Evolutionary conservation across 2,329 filamentous ascomycete species (phyloP).

Genomic region (Tolypocladium nubicola): DNA sequence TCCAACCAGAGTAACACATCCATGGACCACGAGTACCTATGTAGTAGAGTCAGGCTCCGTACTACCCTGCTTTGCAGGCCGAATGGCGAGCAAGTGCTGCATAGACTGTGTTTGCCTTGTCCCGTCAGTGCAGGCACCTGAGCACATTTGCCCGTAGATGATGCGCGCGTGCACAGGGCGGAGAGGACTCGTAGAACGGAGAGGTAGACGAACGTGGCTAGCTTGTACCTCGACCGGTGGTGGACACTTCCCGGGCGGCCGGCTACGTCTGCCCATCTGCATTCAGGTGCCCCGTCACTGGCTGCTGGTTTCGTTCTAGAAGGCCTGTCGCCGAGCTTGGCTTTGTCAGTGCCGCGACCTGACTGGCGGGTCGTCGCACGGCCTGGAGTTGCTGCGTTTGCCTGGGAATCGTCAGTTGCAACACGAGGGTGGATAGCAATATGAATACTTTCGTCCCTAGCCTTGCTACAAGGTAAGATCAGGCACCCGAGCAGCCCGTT

Average conservation of each 20-base stretch:
- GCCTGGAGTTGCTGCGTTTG: no score
- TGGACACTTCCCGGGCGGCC: not conserved
- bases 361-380: not conserved
- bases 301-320: not conserved
- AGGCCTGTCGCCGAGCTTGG: not conserved
- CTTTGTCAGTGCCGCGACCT: not conserved
- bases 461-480: not conserved
- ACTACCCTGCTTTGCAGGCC: no score
- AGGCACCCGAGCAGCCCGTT: not conserved
- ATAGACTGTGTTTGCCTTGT: no score
- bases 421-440: not conserved
- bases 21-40: no score
- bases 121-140: no score
- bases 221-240: not conserved
- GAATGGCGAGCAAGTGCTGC: no score
- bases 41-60: no score
- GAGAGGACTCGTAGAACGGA: no score
- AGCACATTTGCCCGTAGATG: no score
- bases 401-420: not conserved
- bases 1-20: not conserved
- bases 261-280: not conserved
- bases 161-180: no score
- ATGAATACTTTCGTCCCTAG: not conserved
- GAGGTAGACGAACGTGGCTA: not conserved
- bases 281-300: not conserved